Evolutionary conservation across 371 early-diverging fungal genomes (phyloP).

Genomic region (Mucor sp.): DNA sequence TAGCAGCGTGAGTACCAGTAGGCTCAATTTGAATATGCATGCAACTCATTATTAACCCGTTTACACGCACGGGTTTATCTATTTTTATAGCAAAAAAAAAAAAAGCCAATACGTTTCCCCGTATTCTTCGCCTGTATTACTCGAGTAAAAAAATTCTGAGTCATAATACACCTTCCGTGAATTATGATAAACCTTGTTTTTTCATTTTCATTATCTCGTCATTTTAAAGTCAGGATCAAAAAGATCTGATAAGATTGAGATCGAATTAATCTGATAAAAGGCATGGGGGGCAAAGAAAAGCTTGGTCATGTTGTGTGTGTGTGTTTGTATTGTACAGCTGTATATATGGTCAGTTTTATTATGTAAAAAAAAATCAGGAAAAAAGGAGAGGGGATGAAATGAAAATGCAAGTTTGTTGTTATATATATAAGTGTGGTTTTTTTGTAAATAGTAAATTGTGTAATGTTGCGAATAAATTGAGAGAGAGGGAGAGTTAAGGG

Average conservation of each 20-base stretch:
- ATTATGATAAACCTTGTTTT: not conserved
- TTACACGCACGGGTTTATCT: not conserved
- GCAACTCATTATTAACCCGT: not conserved
- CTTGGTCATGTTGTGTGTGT: not conserved
- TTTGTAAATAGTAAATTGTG: not conserved
- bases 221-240: slow-evolving; percentile 2
- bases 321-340: not conserved
- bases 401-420: not conserved
- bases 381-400: not conserved
- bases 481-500: not conserved
- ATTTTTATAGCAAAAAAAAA: not conserved
- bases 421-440: not conserved
- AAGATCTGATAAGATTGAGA: slow-evolving; percentile 3
- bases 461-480: not conserved
- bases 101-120: not conserved
- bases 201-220: not conserved
- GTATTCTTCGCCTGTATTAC: not conserved
- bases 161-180: not conserved
- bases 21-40: not conserved
- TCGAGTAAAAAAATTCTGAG: not conserved
- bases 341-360: not conserved
- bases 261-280: not conserved
- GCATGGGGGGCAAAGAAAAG: not conserved
- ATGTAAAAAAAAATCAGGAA: not conserved
- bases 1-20: not conserved